phyloP scores from a whole-genome alignment of 805 yeast genomes.

The Yamadazyma insecticola region DNA sequence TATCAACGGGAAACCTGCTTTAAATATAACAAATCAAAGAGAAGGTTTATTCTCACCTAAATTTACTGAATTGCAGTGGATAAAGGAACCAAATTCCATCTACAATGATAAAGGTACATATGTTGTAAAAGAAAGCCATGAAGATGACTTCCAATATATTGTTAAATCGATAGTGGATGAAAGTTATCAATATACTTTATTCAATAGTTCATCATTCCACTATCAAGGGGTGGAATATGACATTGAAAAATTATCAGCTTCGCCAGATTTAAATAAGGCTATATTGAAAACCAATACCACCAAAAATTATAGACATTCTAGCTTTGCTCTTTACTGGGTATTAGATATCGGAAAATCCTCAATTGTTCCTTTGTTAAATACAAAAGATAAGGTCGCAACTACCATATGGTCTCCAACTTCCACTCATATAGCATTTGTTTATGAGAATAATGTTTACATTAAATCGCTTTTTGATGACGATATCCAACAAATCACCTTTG shows the following conservation, averaged over 20 bases:
- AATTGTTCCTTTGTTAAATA: constrained; percentile 17
- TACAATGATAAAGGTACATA: constrained; percentile 63
- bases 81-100: constrained; percentile 45
- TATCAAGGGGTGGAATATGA: constrained; percentile 35
- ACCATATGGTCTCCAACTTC: constrained; percentile 62
- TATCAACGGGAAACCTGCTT: constrained; percentile 19
- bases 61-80: constrained; percentile 65
- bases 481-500: constrained; percentile 37
- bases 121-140: constrained; percentile 35
- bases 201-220: constrained; percentile 44
- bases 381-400: constrained; percentile 36
- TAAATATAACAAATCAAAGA: constrained; percentile 35
- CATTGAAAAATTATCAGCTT: constrained; percentile 55
- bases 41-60: constrained; percentile 54
- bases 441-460: constrained; percentile 50
- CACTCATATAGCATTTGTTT: constrained; percentile 52
- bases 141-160: constrained; percentile 43
- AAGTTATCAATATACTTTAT: constrained; percentile 41
- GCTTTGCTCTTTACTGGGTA: constrained; percentile 57
- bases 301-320: constrained; percentile 72
- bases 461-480: constrained; percentile 29
- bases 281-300: constrained; percentile 57
- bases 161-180: constrained; percentile 51
- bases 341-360: constrained; percentile 40
- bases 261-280: constrained; percentile 61